Conservation (phyloP, 139 green algal species). For the Chlamydomonas sp. region DNA sequence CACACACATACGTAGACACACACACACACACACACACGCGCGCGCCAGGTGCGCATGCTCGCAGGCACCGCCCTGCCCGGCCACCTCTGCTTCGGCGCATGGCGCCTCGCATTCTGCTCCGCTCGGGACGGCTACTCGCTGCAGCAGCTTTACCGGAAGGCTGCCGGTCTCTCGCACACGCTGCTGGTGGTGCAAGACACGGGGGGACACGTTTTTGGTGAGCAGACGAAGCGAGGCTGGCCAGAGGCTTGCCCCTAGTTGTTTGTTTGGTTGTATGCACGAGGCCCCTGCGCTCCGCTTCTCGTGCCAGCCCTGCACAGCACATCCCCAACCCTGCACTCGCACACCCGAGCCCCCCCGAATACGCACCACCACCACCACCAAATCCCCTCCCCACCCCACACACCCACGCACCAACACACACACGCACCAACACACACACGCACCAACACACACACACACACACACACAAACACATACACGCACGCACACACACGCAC, state of each 20-base stretch:
- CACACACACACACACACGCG: too few species aligned
- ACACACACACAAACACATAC: too few species aligned
- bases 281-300: background rate
- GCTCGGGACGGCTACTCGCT: conserved; percentile 58
- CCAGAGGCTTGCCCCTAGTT: background rate
- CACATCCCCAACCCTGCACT: background rate
- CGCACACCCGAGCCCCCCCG: too few species aligned
- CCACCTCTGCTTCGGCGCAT: conserved; percentile 2
- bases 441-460: too few species aligned
- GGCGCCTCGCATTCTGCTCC: conserved; percentile 38
- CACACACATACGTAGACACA: too few species aligned
- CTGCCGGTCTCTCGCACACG: conserved; percentile 24
- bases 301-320: background rate
- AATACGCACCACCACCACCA: too few species aligned
- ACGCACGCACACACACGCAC: too few species aligned
- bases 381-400: too few species aligned
- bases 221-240: background rate
- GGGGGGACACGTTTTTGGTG: too few species aligned
- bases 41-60: conserved; percentile 1
- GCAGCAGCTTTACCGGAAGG: conserved; percentile 62
- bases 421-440: too few species aligned
- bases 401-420: too few species aligned
- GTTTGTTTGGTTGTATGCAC: background rate
- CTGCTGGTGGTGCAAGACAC: conserved; percentile 58
- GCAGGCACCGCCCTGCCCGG: background rate